A percentile compares a stretch with the other conserved stretches of the same genome.
Evolutionary conservation across 208 protist species (phyloP).

Genomic region (Acanthamoeba divionensis): DNA sequence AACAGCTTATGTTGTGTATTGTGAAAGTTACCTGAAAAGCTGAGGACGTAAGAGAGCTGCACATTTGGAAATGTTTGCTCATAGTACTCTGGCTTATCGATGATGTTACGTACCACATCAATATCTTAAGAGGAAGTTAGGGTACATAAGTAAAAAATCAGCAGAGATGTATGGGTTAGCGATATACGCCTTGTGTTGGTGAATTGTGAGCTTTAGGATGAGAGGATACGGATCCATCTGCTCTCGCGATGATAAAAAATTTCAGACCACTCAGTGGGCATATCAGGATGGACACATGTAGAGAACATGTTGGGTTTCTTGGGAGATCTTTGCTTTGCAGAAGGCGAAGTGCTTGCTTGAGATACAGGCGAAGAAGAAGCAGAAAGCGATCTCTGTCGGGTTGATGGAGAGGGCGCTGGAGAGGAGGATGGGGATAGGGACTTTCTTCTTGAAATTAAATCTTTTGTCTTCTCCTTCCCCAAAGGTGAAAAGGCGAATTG

Average conservation of each 20-base stretch:
- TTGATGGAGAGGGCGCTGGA: not conserved
- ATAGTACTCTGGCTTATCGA: not conserved
- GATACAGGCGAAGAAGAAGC: not conserved
- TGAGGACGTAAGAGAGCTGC: not conserved
- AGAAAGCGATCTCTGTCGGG: not conserved
- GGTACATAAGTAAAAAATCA: not conserved
- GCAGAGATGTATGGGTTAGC: not conserved
- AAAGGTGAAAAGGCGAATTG: no score
- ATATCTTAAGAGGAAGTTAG: not conserved
- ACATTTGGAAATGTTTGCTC: not conserved
- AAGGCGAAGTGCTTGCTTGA: no score
- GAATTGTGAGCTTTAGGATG: not conserved
- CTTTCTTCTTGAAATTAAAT: no score
- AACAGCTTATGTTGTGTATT: not conserved
- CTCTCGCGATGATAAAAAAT: not conserved
- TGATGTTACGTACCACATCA: not conserved
- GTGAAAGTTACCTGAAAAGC: not conserved
- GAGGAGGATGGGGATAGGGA: no score
- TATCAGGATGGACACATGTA: not conserved
- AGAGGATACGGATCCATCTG: not conserved
- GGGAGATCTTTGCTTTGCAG: not conserved
- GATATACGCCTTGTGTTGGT: not conserved
- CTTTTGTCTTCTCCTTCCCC: no score
- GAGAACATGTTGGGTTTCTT: not conserved
- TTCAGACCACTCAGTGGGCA: not conserved